Percentiles rank a stretch among this genome's conserved stretches.
Conservation (phyloP, 2,329 filamentous ascomycete genomes). For the Laburnicola sp. region DNA sequence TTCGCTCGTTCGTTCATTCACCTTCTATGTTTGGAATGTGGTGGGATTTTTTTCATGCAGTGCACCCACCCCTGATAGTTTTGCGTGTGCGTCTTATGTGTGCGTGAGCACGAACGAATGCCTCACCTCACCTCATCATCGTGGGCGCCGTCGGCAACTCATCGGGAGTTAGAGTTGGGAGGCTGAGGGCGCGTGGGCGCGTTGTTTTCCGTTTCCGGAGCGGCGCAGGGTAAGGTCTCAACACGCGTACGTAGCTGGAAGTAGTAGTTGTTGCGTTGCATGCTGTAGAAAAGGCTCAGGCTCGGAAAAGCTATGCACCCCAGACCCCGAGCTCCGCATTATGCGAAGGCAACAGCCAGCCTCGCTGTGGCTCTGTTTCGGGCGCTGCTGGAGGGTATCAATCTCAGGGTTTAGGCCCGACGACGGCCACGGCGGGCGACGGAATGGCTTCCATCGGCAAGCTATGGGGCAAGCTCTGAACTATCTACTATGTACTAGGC, state of each 20-base stretch:
- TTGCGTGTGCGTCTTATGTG: too few species aligned
- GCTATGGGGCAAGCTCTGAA: too few species aligned
- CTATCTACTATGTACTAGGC: too few species aligned
- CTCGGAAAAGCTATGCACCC: conserved; percentile 18
- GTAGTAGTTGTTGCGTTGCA: too few species aligned
- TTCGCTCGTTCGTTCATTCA: too few species aligned
- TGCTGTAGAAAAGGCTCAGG: too few species aligned
- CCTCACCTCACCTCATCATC: conserved; percentile 6
- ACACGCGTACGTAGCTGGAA: too few species aligned
- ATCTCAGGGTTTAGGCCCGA: background rate
- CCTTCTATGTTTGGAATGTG: conserved; percentile 28
- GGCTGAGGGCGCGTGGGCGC: too few species aligned
- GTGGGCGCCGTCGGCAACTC: conserved; percentile 17
- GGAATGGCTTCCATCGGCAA: conserved; percentile 1
- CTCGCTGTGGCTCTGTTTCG: conserved; percentile 16
- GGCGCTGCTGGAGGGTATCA: conserved; percentile 2
- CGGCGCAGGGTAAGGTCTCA: conserved; percentile 11
- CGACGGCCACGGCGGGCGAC: background rate
- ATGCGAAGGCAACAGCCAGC: conserved; percentile 19
- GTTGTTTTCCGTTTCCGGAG: conserved; percentile 6
- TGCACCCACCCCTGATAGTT: conserved; percentile 7
- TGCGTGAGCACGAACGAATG: conserved; percentile 6
- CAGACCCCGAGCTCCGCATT: conserved; percentile 24
- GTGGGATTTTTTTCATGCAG: too few species aligned
- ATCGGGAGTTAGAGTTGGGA: conserved; percentile 15